phyloP scores from a whole-genome alignment of 306 rosid genomes.

The Cicer yamashitae region DNA sequence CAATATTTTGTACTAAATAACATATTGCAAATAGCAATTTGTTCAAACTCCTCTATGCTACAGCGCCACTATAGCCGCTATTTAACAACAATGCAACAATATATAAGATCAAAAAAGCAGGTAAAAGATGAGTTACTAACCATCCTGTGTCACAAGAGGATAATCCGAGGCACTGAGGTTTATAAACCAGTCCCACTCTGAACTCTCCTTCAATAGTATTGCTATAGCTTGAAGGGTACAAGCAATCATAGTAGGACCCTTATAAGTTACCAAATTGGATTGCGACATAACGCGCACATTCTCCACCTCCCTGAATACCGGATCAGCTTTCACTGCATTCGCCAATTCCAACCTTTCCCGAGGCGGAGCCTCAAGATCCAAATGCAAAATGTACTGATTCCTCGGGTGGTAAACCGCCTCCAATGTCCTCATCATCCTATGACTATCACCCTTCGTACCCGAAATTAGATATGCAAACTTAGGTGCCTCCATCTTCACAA shows the following conservation, averaged over 20 bases:
- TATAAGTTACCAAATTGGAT: conserved; percentile 90
- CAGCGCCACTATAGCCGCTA: too few relatives aligned
- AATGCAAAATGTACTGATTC: conserved; percentile 86
- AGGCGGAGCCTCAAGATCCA: conserved; percentile 99
- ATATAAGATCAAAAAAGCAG: conserved; percentile 34
- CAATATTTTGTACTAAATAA: too few relatives aligned
- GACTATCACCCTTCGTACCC: conserved; percentile 96
- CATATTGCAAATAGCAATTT: too few relatives aligned
- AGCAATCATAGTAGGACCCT: conserved; percentile 99
- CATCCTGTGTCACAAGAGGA: conserved; percentile 97
- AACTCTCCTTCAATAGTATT: conserved; percentile 80
- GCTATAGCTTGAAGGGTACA: conserved; percentile 96
- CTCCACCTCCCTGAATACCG: conserved; percentile 74
- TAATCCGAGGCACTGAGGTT: conserved; percentile 98
- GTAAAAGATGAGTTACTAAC: conserved; percentile 56
- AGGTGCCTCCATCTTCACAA: conserved; percentile 55
- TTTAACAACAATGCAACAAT: too few relatives aligned
- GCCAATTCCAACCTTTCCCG: conserved; percentile 96
- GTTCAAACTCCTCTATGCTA: too few relatives aligned
- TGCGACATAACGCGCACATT: conserved; percentile 91
- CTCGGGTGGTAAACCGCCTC: conserved; percentile 93
- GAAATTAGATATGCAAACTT: conserved; percentile 94
- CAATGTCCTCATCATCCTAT: conserved; percentile 92
- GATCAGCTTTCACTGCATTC: conserved; percentile 80
- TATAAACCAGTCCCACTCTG: conserved; percentile 84